These are phyloP conservation scores for Lepidium campestre DNA, from an alignment of 441 rosid species.

Conservation along the genomic window DNA sequence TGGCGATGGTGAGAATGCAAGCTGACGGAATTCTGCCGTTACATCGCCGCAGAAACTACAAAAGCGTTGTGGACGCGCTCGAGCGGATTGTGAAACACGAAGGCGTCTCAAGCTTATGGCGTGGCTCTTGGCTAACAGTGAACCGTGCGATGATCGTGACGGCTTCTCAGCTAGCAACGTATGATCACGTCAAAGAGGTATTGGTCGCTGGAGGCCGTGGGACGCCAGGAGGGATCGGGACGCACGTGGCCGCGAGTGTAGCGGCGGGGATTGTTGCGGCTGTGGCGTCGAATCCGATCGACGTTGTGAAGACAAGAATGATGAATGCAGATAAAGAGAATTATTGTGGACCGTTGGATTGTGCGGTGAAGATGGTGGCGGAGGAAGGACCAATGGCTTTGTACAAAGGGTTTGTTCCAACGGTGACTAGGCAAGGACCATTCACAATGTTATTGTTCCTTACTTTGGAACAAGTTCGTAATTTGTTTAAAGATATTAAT, in stretches of 20 bases:
- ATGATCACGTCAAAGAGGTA: conserved; percentile 58
- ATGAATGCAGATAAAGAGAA: conserved; percentile 51
- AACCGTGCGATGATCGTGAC: conserved; percentile 69
- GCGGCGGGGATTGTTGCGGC: conserved; percentile 67
- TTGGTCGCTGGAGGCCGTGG: conserved; percentile 29
- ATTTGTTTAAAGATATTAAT: conserved; percentile 43
- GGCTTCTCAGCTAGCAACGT: conserved; percentile 61
- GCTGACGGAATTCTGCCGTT: conserved; percentile 58
- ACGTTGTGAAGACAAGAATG: conserved; percentile 61
- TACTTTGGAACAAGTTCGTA: conserved; percentile 59
- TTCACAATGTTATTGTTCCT: conserved; percentile 62
- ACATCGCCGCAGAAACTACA: conserved; percentile 48
- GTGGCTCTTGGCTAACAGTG: conserved; percentile 56
- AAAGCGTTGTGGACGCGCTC: conserved; percentile 48
- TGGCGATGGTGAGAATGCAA: conserved; percentile 72
- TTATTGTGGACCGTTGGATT: conserved; percentile 50
- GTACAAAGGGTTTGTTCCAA: conserved; percentile 63
- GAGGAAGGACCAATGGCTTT: conserved; percentile 63
- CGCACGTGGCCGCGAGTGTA: conserved; percentile 56
- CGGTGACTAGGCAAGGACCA: conserved; percentile 62
- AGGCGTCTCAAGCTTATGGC: conserved; percentile 55
- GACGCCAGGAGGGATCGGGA: conserved; percentile 54
- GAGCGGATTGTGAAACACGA: conserved; percentile 42
- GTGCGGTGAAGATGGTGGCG: conserved; percentile 47
- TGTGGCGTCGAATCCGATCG: conserved; percentile 58